These are phyloP conservation scores for Dactylonectria macrodidyma DNA, from an alignment of 2,329 filamentous ascomycete genomes.

Conservation along the genomic window DNA sequence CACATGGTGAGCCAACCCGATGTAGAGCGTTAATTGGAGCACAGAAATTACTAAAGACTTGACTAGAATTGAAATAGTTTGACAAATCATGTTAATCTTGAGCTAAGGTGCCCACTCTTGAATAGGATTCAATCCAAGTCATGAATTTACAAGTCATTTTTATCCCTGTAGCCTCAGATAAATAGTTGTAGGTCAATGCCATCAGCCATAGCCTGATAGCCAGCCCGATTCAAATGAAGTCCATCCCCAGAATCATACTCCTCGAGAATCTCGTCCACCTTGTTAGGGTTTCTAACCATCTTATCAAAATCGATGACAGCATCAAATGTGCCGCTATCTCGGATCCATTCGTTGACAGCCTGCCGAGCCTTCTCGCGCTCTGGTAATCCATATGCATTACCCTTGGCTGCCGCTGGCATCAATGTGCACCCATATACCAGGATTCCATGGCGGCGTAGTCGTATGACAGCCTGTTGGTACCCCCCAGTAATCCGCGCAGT, in stretches of 20 bases:
- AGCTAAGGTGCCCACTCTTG: too few species aligned
- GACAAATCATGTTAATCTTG: too few species aligned
- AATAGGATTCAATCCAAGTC: too few species aligned
- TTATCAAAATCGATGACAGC: constrained; percentile 8
- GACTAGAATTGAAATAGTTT: too few species aligned
- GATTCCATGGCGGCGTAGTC: not conserved
- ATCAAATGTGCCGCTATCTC: not conserved
- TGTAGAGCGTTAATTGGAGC: too few species aligned
- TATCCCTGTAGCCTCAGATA: not conserved
- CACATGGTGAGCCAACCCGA: too few species aligned
- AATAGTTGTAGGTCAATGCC: not conserved
- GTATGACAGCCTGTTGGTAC: not conserved
- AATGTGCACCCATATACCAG: not conserved
- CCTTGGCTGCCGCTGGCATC: not conserved
- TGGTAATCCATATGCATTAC: not conserved
- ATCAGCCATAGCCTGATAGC: constrained; percentile 6
- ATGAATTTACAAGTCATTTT: too few species aligned
- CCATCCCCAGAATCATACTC: constrained; percentile 20
- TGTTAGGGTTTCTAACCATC: constrained; percentile 1
- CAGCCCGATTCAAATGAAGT: constrained; percentile 5
- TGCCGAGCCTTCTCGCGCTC: constrained; percentile 1
- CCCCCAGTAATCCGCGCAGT: not conserved
- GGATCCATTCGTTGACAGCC: constrained; percentile 4
- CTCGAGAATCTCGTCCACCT: not conserved
- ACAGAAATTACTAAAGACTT: too few species aligned